A percentile compares a stretch with the other conserved stretches of the same genome.
Evolutionary conservation across 2,329 filamentous ascomycete species (phyloP).

Genomic region (Hawksworthiomyces lignivorus): DNA sequence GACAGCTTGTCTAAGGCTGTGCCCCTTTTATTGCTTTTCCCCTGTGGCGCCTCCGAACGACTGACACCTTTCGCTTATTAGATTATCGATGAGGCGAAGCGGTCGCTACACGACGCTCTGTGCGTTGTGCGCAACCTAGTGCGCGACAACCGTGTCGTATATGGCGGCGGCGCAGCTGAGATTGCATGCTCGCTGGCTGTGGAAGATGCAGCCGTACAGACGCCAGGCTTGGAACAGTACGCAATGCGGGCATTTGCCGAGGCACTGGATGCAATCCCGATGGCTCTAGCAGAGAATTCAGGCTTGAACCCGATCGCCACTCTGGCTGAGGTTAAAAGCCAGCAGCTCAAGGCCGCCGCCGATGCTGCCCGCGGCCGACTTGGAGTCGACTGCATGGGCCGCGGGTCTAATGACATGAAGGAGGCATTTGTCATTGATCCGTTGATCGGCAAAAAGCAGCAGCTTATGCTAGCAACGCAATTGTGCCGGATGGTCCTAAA

Average conservation of each 20-base stretch:
- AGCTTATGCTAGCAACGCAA: slow-evolving; percentile 92
- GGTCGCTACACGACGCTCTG: slow-evolving; percentile 92
- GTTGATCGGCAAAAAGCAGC: slow-evolving; percentile 95
- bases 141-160: slow-evolving; percentile 91
- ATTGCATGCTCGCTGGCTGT: slow-evolving; percentile 95
- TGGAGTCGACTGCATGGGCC: slow-evolving; percentile 96
- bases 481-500: slow-evolving; percentile 97
- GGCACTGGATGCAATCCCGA: slow-evolving; percentile 84
- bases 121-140: slow-evolving; percentile 97
- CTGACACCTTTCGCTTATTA: too few relatives aligned
- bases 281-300: slow-evolving; percentile 96
- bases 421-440: slow-evolving; percentile 97
- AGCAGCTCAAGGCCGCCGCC: slow-evolving; percentile 72
- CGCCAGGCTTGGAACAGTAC: slow-evolving; percentile 95
- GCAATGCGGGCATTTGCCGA: slow-evolving; percentile 97
- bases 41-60: not conserved
- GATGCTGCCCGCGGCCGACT: slow-evolving; percentile 50
- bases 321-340: slow-evolving; percentile 87
- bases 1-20: too few relatives aligned
- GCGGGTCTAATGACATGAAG: slow-evolving; percentile 93
- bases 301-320: slow-evolving; percentile 94
- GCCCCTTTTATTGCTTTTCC: slow-evolving; percentile 22
- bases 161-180: slow-evolving; percentile 92
- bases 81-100: slow-evolving; percentile 98
- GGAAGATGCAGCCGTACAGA: slow-evolving; percentile 90